phyloP scores from a whole-genome alignment of 179 eudicot genomes.

The Sideroxylon spinosum region DNA sequence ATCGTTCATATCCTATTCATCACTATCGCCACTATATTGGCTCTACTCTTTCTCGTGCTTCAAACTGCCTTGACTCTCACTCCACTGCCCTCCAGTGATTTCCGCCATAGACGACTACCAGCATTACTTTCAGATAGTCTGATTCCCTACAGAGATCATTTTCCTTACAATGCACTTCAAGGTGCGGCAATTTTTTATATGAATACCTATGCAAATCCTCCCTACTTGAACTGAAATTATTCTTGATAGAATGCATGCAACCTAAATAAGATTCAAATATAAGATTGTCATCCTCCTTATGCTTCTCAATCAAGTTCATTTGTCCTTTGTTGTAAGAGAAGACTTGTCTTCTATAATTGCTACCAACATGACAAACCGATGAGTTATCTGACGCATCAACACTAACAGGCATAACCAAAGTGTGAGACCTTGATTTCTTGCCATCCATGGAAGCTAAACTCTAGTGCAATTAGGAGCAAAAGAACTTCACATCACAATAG shows the following conservation, averaged over 20 bases:
- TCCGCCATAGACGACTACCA: too few relatives aligned
- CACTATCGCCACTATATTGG: too few relatives aligned
- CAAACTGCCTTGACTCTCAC: too few relatives aligned
- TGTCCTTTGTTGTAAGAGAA: constrained; percentile 18
- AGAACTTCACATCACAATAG: background rate
- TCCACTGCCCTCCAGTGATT: too few relatives aligned
- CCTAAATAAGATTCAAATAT: constrained; percentile 26
- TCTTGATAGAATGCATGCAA: constrained; percentile 16
- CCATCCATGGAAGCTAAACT: constrained; percentile 20
- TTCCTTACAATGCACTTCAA: constrained; percentile 24
- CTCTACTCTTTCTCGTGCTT: too few relatives aligned
- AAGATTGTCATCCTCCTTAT: constrained; percentile 22
- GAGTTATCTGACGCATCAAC: constrained; percentile 19
- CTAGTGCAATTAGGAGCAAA: constrained; percentile 5
- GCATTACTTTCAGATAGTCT: too few relatives aligned
- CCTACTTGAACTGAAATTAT: constrained; percentile 12
- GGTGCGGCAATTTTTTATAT: constrained; percentile 17
- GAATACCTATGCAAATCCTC: constrained; percentile 19
- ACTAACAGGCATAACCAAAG: constrained; percentile 17
- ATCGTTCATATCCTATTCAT: too few relatives aligned
- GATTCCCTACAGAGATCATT: background rate
- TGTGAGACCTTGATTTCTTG: constrained; percentile 20
- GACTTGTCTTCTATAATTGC: constrained; percentile 15
- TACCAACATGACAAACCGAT: constrained; percentile 24
- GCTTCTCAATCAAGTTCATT: constrained; percentile 13